Evolutionary conservation across 352 stramenopile species (phyloP), one percentile per base, ranked within the genome.

Genomic region (Thraustotheca clavata): DNA sequence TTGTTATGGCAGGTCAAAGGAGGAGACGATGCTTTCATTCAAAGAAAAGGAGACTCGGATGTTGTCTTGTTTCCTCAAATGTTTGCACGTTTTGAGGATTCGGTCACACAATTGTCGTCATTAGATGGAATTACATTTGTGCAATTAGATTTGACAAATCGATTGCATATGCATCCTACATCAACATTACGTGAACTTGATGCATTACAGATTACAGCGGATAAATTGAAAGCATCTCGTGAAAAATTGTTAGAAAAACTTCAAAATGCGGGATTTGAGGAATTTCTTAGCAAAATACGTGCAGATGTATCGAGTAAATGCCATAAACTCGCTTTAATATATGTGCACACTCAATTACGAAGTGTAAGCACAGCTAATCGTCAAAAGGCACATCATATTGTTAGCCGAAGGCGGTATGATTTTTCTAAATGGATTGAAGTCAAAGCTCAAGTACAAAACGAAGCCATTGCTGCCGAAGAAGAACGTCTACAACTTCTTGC

Each of bases 51-150:
- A 29, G 20, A 16, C 1, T 26, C 46, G 14, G 57, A 65, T 34
- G 57, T 65, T 8, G 39, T 65, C 38, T 32, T 55, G 11, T 65
- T 65, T 65, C 57, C 57, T 5, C 57, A 54, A n/a, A 20, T n/a
- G 3, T 32, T 65, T n/a, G 57, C 38, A 16, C 24, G 16, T n/a
- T 54, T 54, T n/a, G 39, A 50, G 3, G 39, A 54, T 8, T 26
- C 18, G 2, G 35, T 54, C 18, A 31, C 7, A 20, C 7, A 20
- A 9, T 12, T 54, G 18, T 32, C 41, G 31, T 26, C 57, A 11
- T 31, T 65, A 7, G 36, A 65, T 9, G 22, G 16, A n/a, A 27
- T 65, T 24, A 32, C 39, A 20, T 54, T 65, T 18, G 57, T 65
- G 41, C 36, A n/a, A 6, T 20, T 65, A 33, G 57, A 65, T 33